Evolutionary conservation across 331 rosid genomes (phyloP).

Genomic region (Telfairia occidentalis): DNA sequence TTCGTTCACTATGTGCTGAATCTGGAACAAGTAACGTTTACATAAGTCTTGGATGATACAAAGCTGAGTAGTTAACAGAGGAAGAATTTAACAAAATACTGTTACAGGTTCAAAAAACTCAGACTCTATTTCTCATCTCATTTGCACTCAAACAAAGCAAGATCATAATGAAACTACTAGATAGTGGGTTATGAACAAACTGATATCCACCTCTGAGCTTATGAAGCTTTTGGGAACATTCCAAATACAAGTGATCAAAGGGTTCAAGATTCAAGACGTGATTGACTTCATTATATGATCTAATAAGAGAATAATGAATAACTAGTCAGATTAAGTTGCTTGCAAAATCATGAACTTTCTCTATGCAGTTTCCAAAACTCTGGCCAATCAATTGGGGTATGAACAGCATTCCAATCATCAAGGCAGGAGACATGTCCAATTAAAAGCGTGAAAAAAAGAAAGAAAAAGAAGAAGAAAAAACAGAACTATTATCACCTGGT

Average conservation of each 20-base stretch:
- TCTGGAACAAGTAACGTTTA: slow-evolving; percentile 26
- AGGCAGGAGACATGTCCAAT: not conserved
- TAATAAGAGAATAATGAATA: not conserved
- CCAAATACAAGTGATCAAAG: not conserved
- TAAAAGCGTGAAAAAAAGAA: not conserved
- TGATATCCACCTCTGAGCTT: not conserved
- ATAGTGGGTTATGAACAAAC: not conserved
- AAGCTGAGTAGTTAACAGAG: no score
- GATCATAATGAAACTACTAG: not conserved
- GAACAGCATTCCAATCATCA: not conserved
- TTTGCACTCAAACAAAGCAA: not conserved
- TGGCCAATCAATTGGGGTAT: not conserved
- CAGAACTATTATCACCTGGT: slow-evolving; percentile 39
- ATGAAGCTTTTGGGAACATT: not conserved
- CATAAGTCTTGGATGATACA: not conserved
- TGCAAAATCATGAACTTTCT: not conserved
- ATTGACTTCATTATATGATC: not conserved
- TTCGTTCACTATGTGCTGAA: slow-evolving; percentile 51
- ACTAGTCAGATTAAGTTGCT: not conserved
- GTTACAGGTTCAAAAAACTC: not conserved
- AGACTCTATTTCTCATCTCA: not conserved
- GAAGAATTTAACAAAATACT: not conserved
- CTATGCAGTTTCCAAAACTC: not conserved
- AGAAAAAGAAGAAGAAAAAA: not conserved
- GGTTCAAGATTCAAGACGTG: not conserved